Percentiles rank a stretch among this genome's conserved stretches.
Evolutionary conservation across 2,329 filamentous ascomycete species (phyloP).

Genomic region (Colletotrichum chrysophilum): DNA sequence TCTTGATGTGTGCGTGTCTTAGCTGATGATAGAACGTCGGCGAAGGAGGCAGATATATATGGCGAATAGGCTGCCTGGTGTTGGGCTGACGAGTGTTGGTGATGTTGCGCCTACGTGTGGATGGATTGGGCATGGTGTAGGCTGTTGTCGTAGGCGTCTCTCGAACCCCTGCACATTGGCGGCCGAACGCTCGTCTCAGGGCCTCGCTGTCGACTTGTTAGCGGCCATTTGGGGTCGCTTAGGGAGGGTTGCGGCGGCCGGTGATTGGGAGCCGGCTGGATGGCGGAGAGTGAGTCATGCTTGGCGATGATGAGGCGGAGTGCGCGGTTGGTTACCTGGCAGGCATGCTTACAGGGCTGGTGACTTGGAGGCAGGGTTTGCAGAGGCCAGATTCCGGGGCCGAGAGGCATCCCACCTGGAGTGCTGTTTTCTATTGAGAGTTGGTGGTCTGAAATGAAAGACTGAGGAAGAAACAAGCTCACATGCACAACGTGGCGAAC

Average conservation of each 20-base stretch:
- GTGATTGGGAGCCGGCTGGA: background rate
- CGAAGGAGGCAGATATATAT: conserved; percentile 7
- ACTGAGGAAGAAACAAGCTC: background rate
- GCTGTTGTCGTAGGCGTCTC: background rate
- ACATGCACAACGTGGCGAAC: background rate
- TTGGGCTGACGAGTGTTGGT: background rate
- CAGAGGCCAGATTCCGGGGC: background rate
- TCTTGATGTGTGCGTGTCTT: background rate
- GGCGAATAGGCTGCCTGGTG: background rate
- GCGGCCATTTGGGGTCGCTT: background rate
- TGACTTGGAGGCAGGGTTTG: background rate
- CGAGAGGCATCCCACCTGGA: background rate
- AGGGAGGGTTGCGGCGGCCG: background rate
- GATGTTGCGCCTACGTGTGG: background rate
- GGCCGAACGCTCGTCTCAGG: background rate
- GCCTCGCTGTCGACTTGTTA: background rate
- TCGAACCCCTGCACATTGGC: background rate
- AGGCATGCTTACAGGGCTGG: background rate
- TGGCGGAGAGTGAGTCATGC: conserved; percentile 9
- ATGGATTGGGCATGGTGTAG: background rate
- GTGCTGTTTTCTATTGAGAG: background rate
- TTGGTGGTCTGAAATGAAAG: background rate
- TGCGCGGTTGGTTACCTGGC: conserved; percentile 5
- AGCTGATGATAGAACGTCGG: background rate
- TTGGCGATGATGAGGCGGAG: conserved; percentile 11